These are phyloP conservation scores for Teratosphaeria zuluensis DNA, from an alignment of 2,329 filamentous ascomycete species.

Conservation along the genomic window DNA sequence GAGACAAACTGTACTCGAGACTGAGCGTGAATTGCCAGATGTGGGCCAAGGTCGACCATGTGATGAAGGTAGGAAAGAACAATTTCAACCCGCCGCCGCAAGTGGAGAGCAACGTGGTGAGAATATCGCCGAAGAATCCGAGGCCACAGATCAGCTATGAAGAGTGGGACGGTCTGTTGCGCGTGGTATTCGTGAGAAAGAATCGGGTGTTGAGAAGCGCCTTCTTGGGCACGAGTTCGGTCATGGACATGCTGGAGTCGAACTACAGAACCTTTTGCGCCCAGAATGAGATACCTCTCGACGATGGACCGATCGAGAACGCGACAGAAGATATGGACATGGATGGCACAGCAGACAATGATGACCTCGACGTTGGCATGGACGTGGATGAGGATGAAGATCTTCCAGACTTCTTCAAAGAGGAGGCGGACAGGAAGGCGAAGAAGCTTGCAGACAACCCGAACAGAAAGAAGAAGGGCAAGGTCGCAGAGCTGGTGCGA, in stretches of 20 bases:
- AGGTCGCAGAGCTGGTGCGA: conserved; percentile 70
- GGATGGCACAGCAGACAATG: conserved; percentile 23
- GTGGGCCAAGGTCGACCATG: conserved; percentile 62
- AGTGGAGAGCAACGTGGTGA: conserved; percentile 84
- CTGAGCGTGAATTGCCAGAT: conserved; percentile 90
- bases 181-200: conserved; percentile 75
- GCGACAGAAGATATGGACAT: conserved; percentile 36
- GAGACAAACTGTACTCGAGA: conserved; percentile 83
- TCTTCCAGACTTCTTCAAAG: conserved; percentile 75
- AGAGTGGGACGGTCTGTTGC: conserved; percentile 85
- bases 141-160: conserved; percentile 84
- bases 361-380: conserved; percentile 40
- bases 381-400: conserved; percentile 57
- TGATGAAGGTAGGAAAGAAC: conserved; percentile 91
- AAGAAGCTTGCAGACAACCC: conserved; percentile 47
- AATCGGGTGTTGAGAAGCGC: conserved; percentile 81
- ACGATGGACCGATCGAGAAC: conserved; percentile 49
- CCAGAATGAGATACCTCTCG: conserved; percentile 68
- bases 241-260: conserved; percentile 70
- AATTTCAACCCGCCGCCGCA: conserved; percentile 94
- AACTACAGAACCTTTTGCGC: conserved; percentile 90
- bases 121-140: conserved; percentile 78
- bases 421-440: conserved; percentile 42
- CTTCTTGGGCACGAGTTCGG: conserved; percentile 70
- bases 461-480: conserved; percentile 63